Evolutionary conservation across 164 flowering plant genomes (phyloP).

Genomic region (Vitis labrusca): DNA sequence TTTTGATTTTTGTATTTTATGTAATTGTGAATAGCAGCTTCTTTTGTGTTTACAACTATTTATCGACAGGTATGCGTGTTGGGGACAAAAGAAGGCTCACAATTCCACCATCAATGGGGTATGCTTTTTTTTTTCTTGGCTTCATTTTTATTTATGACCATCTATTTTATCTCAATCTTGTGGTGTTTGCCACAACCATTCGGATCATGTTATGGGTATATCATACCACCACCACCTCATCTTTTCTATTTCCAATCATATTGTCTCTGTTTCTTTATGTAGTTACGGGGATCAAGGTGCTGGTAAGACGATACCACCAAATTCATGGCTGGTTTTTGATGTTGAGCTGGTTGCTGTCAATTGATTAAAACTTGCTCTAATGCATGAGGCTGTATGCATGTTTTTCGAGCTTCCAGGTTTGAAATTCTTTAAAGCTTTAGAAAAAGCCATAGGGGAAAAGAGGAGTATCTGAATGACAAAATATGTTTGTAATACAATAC

Average conservation of each 20-base stretch:
- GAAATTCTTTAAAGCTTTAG: slow-evolving; percentile 1
- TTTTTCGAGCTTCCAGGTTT: background rate
- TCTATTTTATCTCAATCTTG: background rate
- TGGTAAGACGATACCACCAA: slow-evolving; percentile 66
- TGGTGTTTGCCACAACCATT: too few species aligned
- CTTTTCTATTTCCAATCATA: background rate
- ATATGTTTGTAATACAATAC: too few species aligned
- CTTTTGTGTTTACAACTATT: background rate
- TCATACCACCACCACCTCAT: too few species aligned
- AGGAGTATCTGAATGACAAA: too few species aligned
- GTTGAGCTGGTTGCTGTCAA: slow-evolving; percentile 81
- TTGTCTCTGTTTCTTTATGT: slow-evolving; percentile 18
- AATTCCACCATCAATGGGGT: slow-evolving; percentile 99
- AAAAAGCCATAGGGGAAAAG: too few species aligned
- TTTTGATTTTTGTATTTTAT: background rate
- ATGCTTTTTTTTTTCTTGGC: slow-evolving; percentile 14
- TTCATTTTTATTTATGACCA: background rate
- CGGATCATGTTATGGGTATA: too few species aligned
- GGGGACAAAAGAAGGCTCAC: slow-evolving; percentile 94
- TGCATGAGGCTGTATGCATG: background rate
- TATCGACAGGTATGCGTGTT: slow-evolving; percentile 77
- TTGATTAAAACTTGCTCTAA: slow-evolving; percentile 10
- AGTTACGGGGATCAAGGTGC: slow-evolving; percentile 72
- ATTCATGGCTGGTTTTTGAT: slow-evolving; percentile 84
- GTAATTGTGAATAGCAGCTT: background rate